A percentile compares a stretch with the other conserved stretches of the same genome.
Conservation (phyloP, 2,329 filamentous ascomycete genomes). For the Diplodia seriata region DNA sequence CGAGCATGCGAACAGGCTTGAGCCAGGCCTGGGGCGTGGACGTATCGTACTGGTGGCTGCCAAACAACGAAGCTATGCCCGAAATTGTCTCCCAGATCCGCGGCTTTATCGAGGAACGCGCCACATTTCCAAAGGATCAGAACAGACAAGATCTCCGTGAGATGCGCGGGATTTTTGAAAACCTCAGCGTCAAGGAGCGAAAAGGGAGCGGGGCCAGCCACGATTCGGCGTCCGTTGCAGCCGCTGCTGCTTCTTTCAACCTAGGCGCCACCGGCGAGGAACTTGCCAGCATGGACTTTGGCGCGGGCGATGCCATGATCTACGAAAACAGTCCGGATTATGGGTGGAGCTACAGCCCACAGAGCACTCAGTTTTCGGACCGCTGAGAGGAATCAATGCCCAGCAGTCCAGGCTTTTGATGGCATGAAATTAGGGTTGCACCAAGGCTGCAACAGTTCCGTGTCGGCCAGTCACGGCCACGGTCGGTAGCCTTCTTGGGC, state of each 20-base stretch:
- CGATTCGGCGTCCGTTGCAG: constrained; percentile 16
- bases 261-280: constrained; percentile 30
- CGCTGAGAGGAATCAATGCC: not conserved
- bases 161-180: constrained; percentile 71
- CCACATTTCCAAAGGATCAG: constrained; percentile 57
- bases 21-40: constrained; percentile 76
- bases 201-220: constrained; percentile 15
- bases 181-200: constrained; percentile 40
- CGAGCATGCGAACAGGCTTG: constrained; percentile 75
- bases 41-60: constrained; percentile 86
- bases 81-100: constrained; percentile 78
- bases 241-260: constrained; percentile 10
- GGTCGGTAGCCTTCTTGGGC: constrained; percentile 1
- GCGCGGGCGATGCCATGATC: constrained; percentile 31
- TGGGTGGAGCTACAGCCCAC: constrained; percentile 27
- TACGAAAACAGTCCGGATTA: constrained; percentile 32
- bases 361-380: constrained; percentile 18
- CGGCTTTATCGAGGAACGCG: constrained; percentile 80
- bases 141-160: constrained; percentile 72
- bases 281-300: constrained; percentile 28
- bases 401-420: not conserved
- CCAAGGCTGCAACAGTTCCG: constrained; percentile 9
- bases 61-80: constrained; percentile 77
- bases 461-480: constrained; percentile 17
- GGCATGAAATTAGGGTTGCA: constrained; percentile 13